Conservation (phyloP, 108 stramenopile genomes). For the Chaetoceros muelleri region DNA sequence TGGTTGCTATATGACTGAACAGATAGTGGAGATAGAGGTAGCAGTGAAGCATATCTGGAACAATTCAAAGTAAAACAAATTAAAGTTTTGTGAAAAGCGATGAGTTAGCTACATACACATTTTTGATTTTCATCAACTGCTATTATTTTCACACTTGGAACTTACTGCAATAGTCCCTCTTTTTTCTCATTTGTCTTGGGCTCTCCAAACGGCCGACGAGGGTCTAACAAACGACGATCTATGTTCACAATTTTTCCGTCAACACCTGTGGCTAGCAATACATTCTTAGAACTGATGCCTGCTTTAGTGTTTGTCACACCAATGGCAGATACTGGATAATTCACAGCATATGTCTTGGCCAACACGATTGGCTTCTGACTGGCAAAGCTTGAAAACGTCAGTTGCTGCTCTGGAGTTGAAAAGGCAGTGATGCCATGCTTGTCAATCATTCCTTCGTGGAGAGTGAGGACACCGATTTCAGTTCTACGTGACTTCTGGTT, state of each 20-base stretch:
- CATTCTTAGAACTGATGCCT: conserved; percentile 84
- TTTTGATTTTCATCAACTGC: too few relatives aligned
- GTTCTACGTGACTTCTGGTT: conserved; percentile 74
- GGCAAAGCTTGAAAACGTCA: conserved; percentile 61
- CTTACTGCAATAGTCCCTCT: conserved; percentile 57
- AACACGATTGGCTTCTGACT: conserved; percentile 84
- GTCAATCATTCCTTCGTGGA: conserved; percentile 96
- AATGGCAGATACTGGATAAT: conserved; percentile 75
- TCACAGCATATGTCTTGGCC: conserved; percentile 70
- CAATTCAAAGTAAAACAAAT: background rate
- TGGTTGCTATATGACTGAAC: conserved; percentile 52
- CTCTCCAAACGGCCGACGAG: conserved; percentile 82
- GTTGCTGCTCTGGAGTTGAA: conserved; percentile 70
- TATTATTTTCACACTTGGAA: too few relatives aligned
- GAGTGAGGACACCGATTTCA: conserved; percentile 78
- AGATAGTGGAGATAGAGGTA: conserved; percentile 49
- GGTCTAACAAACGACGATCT: conserved; percentile 71
- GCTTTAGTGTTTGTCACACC: conserved; percentile 75
- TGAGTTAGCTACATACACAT: too few relatives aligned
- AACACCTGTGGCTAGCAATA: conserved; percentile 63
- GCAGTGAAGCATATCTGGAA: conserved; percentile 48
- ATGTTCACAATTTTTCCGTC: conserved; percentile 71
- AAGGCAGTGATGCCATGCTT: conserved; percentile 83
- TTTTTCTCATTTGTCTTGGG: conserved; percentile 65
- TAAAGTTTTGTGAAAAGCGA: too few relatives aligned